A percentile compares a stretch with the other conserved stretches of the same genome.
phyloP scores from a whole-genome alignment of 306 rosid species.

The Cajanus cajan region DNA sequence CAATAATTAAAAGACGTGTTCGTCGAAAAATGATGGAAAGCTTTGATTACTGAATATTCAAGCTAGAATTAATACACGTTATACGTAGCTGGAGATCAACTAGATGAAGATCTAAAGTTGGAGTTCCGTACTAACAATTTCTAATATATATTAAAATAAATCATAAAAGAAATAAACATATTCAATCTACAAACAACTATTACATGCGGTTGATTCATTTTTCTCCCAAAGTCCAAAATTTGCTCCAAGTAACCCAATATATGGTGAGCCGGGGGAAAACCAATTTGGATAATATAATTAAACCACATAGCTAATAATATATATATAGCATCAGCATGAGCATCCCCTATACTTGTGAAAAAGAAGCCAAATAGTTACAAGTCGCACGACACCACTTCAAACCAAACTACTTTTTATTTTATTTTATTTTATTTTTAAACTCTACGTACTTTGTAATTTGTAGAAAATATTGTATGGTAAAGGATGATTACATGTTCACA shows the following conservation, averaged over 20 bases:
- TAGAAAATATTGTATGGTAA: not conserved
- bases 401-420: not conserved
- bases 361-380: not conserved
- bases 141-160: not conserved
- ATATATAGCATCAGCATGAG: too few relatives aligned
- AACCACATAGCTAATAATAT: too few relatives aligned
- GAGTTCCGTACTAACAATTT: not conserved
- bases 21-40: too few relatives aligned
- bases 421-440: too few relatives aligned
- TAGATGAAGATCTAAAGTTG: not conserved
- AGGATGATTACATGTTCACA: not conserved
- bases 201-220: not conserved
- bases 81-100: not conserved
- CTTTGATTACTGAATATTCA: too few relatives aligned
- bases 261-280: too few relatives aligned
- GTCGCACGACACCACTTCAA: not conserved
- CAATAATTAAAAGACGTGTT: too few relatives aligned
- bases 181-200: not conserved
- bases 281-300: too few relatives aligned
- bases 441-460: not conserved
- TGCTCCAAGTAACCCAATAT: not conserved
- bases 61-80: too few relatives aligned
- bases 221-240: not conserved
- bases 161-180: not conserved
- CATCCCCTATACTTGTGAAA: too few relatives aligned